A percentile compares a stretch with the other conserved stretches of the same genome.
These are phyloP conservation scores for Calonectria crousiana DNA, from an alignment of 2,329 filamentous ascomycete species.

Conservation along the genomic window DNA sequence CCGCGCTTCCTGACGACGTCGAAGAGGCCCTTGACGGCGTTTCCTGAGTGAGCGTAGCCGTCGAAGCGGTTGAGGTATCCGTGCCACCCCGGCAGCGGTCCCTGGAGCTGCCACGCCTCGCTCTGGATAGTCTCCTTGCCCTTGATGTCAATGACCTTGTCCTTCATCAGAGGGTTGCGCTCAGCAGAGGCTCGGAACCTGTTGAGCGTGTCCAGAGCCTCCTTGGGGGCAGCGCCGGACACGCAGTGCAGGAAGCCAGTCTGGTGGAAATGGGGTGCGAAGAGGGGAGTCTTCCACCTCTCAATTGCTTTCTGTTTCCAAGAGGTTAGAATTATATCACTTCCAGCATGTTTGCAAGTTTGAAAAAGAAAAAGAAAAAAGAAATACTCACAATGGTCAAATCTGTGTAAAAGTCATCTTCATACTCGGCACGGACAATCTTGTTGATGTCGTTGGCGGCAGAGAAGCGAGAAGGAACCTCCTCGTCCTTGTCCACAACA, in stretches of 20 bases:
- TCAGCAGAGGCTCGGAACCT: conserved; percentile 56
- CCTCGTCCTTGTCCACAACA: conserved; percentile 57
- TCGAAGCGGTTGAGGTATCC: conserved; percentile 71
- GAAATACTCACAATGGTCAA: conserved; percentile 59
- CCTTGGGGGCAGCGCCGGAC: conserved; percentile 59
- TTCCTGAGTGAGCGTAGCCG: conserved; percentile 68
- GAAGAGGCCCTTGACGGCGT: conserved; percentile 63
- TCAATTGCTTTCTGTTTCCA: conserved; percentile 58
- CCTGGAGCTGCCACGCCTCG: conserved; percentile 61
- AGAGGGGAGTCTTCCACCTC: conserved; percentile 65
- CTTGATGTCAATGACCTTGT: conserved; percentile 54
- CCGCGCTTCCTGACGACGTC: conserved; percentile 49
- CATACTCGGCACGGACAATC: conserved; percentile 70
- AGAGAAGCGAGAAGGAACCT: conserved; percentile 59
- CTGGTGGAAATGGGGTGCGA: conserved; percentile 63
- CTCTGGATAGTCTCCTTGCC: conserved; percentile 54
- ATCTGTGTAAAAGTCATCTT: conserved; percentile 68
- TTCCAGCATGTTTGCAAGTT: not conserved
- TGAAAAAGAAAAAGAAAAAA: not conserved
- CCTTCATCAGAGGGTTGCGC: conserved; percentile 53
- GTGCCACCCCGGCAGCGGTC: conserved; percentile 60
- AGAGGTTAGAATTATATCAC: not conserved
- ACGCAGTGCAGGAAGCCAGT: conserved; percentile 59
- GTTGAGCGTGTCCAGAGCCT: conserved; percentile 60
- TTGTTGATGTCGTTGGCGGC: conserved; percentile 73